Evolutionary conservation across 345 rosid species (phyloP).

Genomic region (Dipteronia sinensis): DNA sequence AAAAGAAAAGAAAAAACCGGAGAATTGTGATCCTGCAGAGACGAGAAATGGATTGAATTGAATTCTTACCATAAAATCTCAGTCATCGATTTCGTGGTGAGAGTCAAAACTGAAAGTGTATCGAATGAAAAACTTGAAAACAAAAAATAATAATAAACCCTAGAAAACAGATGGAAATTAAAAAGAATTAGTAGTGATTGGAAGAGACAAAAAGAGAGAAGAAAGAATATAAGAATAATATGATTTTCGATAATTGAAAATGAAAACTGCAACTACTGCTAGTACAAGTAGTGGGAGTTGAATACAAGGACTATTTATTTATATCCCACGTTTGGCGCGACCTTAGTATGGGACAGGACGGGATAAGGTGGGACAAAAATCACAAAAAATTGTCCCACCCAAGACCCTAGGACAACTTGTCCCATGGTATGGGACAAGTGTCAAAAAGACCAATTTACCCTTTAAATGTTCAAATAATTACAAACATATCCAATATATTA

Average conservation of each 20-base stretch:
- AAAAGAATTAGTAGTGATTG: background rate
- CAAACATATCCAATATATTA: too few species aligned
- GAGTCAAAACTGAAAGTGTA: background rate
- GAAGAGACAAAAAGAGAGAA: slow-evolving; percentile 5
- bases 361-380: too few species aligned
- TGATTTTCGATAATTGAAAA: background rate
- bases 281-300: background rate
- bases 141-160: background rate
- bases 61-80: slow-evolving; percentile 13
- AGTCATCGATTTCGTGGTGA: background rate
- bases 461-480: too few species aligned
- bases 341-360: too few species aligned
- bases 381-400: too few species aligned
- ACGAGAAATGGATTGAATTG: background rate
- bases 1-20: background rate
- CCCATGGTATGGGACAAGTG: too few species aligned
- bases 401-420: too few species aligned
- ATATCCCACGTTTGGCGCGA: too few species aligned
- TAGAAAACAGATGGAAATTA: background rate
- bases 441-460: too few species aligned
- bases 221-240: background rate
- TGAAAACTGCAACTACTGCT: background rate
- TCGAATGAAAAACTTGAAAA: background rate
- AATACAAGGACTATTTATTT: too few species aligned
- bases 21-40: background rate